These are phyloP conservation scores for Geranium brycei DNA, from an alignment of 345 rosid genomes.

Conservation along the genomic window DNA sequence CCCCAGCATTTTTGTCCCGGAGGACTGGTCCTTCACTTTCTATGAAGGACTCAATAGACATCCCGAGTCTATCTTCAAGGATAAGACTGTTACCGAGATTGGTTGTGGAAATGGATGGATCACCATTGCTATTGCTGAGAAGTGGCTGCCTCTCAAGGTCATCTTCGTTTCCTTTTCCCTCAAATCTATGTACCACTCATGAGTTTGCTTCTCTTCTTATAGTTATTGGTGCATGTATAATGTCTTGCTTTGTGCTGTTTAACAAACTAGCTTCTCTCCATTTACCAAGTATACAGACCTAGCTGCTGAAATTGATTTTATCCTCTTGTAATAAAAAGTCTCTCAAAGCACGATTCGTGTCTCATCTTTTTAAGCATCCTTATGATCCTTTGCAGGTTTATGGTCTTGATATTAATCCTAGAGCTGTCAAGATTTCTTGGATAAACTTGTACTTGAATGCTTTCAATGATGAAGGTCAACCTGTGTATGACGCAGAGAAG, in stretches of 20 bases:
- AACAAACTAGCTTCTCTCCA: too few relatives aligned
- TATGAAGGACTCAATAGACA: slow-evolving; percentile 92
- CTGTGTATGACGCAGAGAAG: slow-evolving; percentile 69
- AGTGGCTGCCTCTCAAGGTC: slow-evolving; percentile 86
- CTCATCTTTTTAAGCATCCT: background rate
- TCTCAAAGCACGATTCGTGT: background rate
- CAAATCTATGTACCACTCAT: background rate
- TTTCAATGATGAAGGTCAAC: slow-evolving; percentile 75
- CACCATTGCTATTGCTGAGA: slow-evolving; percentile 76
- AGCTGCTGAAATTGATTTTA: background rate
- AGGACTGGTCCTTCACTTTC: slow-evolving; percentile 96
- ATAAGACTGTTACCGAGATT: slow-evolving; percentile 80
- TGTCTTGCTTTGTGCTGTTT: too few relatives aligned
- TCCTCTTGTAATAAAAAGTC: too few relatives aligned
- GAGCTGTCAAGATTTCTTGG: slow-evolving; percentile 87
- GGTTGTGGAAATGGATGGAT: slow-evolving; percentile 99
- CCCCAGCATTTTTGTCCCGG: slow-evolving; percentile 89
- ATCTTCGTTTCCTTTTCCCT: slow-evolving; percentile 4
- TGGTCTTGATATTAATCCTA: slow-evolving; percentile 93
- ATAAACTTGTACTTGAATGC: slow-evolving; percentile 90
- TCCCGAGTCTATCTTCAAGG: slow-evolving; percentile 85
- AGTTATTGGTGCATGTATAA: background rate
- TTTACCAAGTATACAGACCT: too few relatives aligned
- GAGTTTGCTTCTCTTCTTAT: background rate
- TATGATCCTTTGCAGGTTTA: slow-evolving; percentile 47